phyloP scores from a whole-genome alignment of 2,329 filamentous ascomycete species.

The Trichoderma breve region DNA sequence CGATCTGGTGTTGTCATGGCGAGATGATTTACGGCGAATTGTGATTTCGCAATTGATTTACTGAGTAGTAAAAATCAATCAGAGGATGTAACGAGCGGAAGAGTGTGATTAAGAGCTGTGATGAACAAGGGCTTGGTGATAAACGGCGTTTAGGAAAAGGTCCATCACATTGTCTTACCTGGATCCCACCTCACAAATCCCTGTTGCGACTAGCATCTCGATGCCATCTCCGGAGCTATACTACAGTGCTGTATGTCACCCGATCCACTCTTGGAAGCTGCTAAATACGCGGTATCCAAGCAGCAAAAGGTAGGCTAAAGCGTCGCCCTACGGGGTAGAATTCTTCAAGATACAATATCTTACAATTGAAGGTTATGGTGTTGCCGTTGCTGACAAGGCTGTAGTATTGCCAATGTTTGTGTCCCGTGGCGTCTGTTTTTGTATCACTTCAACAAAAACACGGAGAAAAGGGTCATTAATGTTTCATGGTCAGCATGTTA shows the following conservation, averaged over 20 bases:
- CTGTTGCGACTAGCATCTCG: background rate
- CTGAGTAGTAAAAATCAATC: too few species aligned
- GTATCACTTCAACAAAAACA: background rate
- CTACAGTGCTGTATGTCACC: background rate
- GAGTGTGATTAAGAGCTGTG: background rate
- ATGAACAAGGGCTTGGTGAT: background rate
- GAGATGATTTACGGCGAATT: background rate
- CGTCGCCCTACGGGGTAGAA: too few species aligned
- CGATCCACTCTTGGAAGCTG: background rate
- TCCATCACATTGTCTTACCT: background rate
- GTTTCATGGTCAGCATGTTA: background rate
- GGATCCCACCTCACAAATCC: background rate
- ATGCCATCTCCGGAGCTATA: background rate
- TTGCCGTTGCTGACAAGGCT: background rate
- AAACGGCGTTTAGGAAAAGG: background rate
- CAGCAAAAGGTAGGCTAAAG: background rate
- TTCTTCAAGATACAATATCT: background rate
- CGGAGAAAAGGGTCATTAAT: too few species aligned
- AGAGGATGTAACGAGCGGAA: background rate
- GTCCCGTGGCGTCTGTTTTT: background rate
- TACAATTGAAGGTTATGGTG: background rate
- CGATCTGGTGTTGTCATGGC: conserved; percentile 26
- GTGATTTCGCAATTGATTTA: background rate
- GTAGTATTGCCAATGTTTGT: background rate
- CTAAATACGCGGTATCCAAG: background rate